Evolutionary conservation across 2,329 filamentous ascomycete genomes (phyloP), one percentile per base, ranked within the genome.

Genomic region (Pseudocercospora fuligena): DNA sequence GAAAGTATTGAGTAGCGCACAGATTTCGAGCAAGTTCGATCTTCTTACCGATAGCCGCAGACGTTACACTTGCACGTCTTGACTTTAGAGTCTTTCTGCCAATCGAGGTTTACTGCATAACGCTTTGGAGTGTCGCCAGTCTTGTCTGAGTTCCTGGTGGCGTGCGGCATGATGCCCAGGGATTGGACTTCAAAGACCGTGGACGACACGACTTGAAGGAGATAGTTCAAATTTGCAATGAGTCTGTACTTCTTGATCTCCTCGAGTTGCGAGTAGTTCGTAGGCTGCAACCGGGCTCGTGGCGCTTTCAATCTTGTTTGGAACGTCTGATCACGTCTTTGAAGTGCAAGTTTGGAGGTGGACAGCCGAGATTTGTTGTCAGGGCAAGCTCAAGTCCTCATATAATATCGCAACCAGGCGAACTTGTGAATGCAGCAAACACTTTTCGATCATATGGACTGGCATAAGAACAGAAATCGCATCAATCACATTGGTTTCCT

Each of bases 21-120:
- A 25, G 7, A 43, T n/a, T 21, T 11, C 1, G 5, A 43, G 16
- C 56, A 21, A 46, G 56, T 8, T 46, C n/a, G 27, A 57, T 51
- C 1, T 12, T 12, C 54, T 19, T 40, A 59, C 56, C 36, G 31
- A 19, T 40, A 5, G n/a, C 56, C 56, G 19, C 56, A 59, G 9
- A 59, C 31, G 9, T 16, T 11, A 27, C 56, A 59, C 14, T 59
- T 59, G 31, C 31, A 40, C 5, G 56, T 59, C 33, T 59, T 59
- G 29, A 59, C 25, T 9, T 59, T 59, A 9, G 23, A n/a, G 33
- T 59, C 56, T 43, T 59, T 59, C 31, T 40, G n/a, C 56, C 56
- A 59, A 14, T 36, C 56, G 3, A 40, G 56, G 27, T 40, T 59
- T 31, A 40, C 25, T 29, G 31, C 27, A 27, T 40, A 43, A 3